These are phyloP conservation scores for Aspergillus sclerotiicarbonarius DNA, from an alignment of 495 filamentous ascomycete genomes.

Conservation along the genomic window DNA sequence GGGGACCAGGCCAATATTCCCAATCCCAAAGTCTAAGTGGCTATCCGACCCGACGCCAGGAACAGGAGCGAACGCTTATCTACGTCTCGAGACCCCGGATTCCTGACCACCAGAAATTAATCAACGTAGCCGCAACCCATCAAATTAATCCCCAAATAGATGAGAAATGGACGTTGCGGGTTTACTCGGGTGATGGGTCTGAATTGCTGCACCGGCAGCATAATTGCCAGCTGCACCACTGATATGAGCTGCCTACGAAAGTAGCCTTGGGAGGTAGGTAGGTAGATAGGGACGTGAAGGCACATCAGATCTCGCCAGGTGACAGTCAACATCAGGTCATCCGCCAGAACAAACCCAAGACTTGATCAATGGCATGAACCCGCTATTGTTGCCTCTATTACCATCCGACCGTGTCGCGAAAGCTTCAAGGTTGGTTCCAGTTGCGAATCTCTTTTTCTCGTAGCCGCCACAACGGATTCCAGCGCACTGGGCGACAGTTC, in stretches of 20 bases:
- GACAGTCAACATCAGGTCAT: not conserved
- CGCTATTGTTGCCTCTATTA: not conserved
- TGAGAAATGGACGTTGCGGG: too few species aligned
- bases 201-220: not conserved
- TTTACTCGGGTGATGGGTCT: too few species aligned
- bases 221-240: not conserved
- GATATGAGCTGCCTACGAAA: not conserved
- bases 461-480: not conserved
- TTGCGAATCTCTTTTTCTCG: not conserved
- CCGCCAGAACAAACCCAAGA: not conserved
- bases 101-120: not conserved
- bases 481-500: not conserved
- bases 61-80: constrained; percentile 7
- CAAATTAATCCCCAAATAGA: not conserved
- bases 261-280: not conserved
- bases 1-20: not conserved
- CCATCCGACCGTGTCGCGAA: not conserved
- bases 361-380: not conserved
- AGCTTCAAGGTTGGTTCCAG: not conserved
- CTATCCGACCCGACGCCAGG: constrained; percentile 4
- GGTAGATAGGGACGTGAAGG: not conserved
- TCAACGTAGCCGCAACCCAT: not conserved
- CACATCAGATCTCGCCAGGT: not conserved
- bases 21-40: constrained; percentile 2
- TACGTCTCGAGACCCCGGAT: constrained; percentile 1